Evolutionary conservation across 1,139 yeast species (phyloP).

Genomic region (Candida neerlandica): DNA sequence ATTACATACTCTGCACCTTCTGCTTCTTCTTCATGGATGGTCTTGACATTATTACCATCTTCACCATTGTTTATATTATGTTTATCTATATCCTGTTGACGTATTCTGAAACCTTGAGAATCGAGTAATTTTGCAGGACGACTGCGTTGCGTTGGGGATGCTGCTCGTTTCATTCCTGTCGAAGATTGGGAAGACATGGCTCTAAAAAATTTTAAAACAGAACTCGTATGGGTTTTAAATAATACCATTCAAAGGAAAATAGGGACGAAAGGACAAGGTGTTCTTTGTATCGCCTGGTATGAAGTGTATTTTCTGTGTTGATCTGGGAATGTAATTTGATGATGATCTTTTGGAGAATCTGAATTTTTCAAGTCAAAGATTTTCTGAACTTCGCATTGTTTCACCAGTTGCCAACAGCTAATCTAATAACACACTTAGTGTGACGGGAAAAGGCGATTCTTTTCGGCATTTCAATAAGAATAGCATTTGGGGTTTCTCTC

Average conservation of each 20-base stretch:
- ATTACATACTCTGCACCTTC: constrained; percentile 55
- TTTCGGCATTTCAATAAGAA: too few relatives aligned
- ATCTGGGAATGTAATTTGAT: neutral
- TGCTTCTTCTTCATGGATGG: constrained; percentile 56
- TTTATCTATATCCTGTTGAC: constrained; percentile 50
- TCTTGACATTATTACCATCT: constrained; percentile 29
- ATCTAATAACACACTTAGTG: too few relatives aligned
- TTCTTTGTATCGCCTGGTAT: neutral
- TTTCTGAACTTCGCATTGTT: too few relatives aligned
- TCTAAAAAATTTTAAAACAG: neutral
- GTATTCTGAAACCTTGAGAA: constrained; percentile 51
- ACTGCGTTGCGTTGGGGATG: constrained; percentile 18
- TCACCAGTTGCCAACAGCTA: too few relatives aligned
- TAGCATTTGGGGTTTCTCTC: too few relatives aligned
- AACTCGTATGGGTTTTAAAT: neutral
- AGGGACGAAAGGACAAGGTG: neutral
- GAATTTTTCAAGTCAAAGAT: too few relatives aligned
- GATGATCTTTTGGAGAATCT: neutral
- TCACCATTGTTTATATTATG: constrained; percentile 42
- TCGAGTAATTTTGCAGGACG: constrained; percentile 37
- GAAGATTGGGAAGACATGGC: constrained; percentile 3
- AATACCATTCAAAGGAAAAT: neutral
- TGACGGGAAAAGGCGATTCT: too few relatives aligned
- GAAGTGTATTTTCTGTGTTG: neutral
- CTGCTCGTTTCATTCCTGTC: constrained; percentile 25